These are phyloP conservation scores for Aspergillus terreus DNA, from an alignment of 2,329 filamentous ascomycete genomes.

Conservation along the genomic window DNA sequence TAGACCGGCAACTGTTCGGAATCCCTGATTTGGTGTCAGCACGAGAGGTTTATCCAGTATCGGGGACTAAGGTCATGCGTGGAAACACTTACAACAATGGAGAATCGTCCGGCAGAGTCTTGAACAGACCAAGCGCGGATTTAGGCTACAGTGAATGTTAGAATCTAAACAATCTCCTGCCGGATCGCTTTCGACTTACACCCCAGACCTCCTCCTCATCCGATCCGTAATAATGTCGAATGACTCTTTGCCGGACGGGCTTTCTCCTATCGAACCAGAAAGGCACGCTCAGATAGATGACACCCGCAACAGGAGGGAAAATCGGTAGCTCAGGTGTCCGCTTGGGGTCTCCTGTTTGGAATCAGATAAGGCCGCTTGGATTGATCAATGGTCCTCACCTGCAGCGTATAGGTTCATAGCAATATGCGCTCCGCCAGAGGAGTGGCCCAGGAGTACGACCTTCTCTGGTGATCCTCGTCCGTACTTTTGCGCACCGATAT, in stretches of 20 bases:
- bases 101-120: neutral
- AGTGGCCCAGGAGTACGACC: neutral
- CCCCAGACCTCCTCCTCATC: conserved; percentile 6
- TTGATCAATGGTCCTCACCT: neutral
- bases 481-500: neutral
- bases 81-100: neutral
- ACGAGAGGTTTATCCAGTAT: neutral
- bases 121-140: neutral
- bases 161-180: neutral
- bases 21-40: neutral
- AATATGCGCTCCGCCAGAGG: too few relatives aligned
- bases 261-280: conserved; percentile 5
- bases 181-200: neutral
- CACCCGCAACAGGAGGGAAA: conserved; percentile 4
- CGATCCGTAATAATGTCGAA: conserved; percentile 2
- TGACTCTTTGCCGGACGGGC: conserved; percentile 1
- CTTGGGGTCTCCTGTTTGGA: neutral
- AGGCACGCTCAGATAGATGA: conserved; percentile 5
- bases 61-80: neutral
- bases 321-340: neutral
- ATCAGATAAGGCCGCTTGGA: neutral
- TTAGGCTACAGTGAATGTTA: neutral
- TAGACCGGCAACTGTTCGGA: conserved; percentile 3
- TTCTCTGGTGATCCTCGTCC: neutral
- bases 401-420: too few relatives aligned